Conservation (phyloP, 2,329 filamentous ascomycete species). For the Sporothrix brasiliensis region DNA sequence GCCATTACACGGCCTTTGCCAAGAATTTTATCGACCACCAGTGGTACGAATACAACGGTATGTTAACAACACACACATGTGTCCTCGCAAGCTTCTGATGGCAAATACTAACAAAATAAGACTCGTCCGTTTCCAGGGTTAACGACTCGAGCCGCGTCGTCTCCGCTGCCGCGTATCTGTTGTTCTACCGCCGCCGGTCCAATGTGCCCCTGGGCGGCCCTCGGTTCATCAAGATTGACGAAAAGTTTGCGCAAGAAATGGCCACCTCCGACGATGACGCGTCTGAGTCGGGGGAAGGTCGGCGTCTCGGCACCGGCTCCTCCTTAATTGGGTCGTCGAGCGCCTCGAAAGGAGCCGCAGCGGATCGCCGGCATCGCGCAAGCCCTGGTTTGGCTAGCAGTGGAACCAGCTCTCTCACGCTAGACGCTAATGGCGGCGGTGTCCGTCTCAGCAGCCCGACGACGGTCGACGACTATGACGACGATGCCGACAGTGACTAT, state of each 20-base stretch:
- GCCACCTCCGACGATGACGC: constrained; percentile 52
- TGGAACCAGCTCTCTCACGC: constrained; percentile 32
- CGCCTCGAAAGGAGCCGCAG: constrained; percentile 77
- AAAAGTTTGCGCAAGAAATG: constrained; percentile 59
- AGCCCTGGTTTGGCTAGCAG: constrained; percentile 60
- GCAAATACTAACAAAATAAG: constrained; percentile 49
- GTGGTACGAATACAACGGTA: constrained; percentile 98
- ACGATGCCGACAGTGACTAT: constrained; percentile 19
- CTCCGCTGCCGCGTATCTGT: constrained; percentile 79
- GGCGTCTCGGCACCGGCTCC: constrained; percentile 80
- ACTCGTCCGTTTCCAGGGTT: constrained; percentile 70
- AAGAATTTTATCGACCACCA: constrained; percentile 86
- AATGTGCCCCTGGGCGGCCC: constrained; percentile 76
- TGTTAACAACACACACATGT: constrained; percentile 41
- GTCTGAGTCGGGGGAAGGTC: constrained; percentile 71
- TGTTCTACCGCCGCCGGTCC: constrained; percentile 92
- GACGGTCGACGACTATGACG: constrained; percentile 9
- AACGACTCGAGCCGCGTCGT: constrained; percentile 66
- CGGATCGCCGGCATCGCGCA: constrained; percentile 65
- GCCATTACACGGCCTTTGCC: constrained; percentile 93
- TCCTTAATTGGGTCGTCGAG: constrained; percentile 90
- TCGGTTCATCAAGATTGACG: constrained; percentile 70
- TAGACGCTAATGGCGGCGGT: constrained; percentile 11
- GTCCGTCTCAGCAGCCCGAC: constrained; percentile 17
- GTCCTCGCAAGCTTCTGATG: background rate